These are phyloP conservation scores for Seiridium cupressi DNA, from an alignment of 2,329 filamentous ascomycete genomes.

Conservation along the genomic window DNA sequence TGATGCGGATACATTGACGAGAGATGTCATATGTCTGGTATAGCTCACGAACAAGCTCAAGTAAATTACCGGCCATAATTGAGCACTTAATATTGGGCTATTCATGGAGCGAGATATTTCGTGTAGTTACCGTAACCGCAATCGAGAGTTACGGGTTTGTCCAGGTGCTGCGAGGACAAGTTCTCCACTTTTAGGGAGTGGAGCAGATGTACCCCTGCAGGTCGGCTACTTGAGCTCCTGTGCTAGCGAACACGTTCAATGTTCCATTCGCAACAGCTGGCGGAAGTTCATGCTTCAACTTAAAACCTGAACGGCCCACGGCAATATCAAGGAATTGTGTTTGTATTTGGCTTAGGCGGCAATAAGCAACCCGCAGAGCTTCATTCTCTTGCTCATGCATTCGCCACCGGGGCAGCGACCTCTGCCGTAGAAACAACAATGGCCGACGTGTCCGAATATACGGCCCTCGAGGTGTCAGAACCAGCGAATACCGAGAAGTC, in stretches of 20 bases:
- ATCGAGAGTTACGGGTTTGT: too few species aligned
- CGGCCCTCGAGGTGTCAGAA: slow-evolving; percentile 19
- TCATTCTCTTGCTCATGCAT: slow-evolving; percentile 2
- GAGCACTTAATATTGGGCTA: too few species aligned
- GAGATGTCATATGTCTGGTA: too few species aligned
- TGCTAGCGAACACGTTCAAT: slow-evolving; percentile 7
- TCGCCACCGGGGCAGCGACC: not conserved
- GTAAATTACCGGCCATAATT: too few species aligned
- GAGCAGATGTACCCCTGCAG: slow-evolving; percentile 1
- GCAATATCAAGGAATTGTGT: not conserved
- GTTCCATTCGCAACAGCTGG: not conserved
- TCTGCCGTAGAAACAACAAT: slow-evolving; percentile 10
- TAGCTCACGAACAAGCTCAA: too few species aligned
- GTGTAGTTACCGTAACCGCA: too few species aligned
- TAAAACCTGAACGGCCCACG: too few species aligned
- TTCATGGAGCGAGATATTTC: too few species aligned
- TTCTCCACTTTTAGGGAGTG: not conserved
- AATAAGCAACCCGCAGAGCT: not conserved
- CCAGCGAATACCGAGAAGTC: slow-evolving; percentile 20
- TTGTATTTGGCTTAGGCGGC: not conserved
- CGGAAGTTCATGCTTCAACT: not conserved
- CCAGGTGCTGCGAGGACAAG: too few species aligned
- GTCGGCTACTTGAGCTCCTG: not conserved
- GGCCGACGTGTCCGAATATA: slow-evolving; percentile 23
- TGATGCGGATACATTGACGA: too few species aligned